Evolutionary conservation across 2,329 filamentous ascomycete genomes (phyloP).

Genomic region (Fusarium humuli): DNA sequence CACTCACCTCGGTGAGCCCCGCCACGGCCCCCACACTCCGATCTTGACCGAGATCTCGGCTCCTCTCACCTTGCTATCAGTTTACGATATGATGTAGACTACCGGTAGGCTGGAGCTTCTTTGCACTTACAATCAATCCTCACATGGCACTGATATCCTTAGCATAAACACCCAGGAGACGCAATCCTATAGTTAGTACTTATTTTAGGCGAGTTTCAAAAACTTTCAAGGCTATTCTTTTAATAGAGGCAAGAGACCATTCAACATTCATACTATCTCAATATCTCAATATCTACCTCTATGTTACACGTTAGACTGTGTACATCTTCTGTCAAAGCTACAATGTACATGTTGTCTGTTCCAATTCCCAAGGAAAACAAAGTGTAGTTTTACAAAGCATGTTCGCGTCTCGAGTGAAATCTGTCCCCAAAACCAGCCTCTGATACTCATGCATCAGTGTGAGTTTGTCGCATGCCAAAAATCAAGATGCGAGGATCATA

Average conservation of each 20-base stretch:
- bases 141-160: background rate
- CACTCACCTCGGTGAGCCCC: conserved; percentile 50
- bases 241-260: background rate
- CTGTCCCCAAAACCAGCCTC: background rate
- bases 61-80: background rate
- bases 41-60: conserved; percentile 29
- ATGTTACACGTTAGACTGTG: background rate
- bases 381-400: background rate
- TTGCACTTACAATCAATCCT: background rate
- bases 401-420: background rate
- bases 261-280: background rate
- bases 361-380: background rate
- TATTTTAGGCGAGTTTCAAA: background rate
- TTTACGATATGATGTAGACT: no score
- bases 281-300: background rate
- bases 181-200: background rate
- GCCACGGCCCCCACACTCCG: conserved; percentile 33
- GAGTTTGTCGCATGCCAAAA: background rate
- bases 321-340: background rate
- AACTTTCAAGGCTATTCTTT: background rate
- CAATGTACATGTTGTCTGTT: background rate
- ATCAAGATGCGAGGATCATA: background rate
- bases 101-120: background rate
- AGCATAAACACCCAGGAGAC: background rate
- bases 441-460: background rate